Conservation (phyloP, 768 basidiomycete genomes). For the Leucosporidium scottii region DNA sequence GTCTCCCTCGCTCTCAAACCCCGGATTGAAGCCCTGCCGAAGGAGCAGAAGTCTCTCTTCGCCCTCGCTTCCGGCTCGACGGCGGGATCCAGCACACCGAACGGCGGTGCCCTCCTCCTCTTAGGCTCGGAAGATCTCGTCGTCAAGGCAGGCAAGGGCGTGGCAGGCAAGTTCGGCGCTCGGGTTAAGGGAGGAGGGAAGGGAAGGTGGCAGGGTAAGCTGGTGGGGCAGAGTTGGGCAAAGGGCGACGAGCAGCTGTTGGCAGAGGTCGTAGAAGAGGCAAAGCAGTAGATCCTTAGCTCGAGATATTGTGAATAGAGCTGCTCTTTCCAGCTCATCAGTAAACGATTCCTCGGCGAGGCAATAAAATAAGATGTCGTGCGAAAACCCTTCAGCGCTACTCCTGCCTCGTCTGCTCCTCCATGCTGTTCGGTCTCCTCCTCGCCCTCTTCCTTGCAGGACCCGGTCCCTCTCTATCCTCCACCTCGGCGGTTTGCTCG, state of each 20-base stretch:
- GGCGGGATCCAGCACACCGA: constrained; percentile 46
- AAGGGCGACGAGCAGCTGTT: constrained; percentile 35
- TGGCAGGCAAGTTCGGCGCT: constrained; percentile 38
- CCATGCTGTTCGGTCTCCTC: no score
- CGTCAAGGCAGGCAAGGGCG: constrained; percentile 45
- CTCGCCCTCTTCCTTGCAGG: no score
- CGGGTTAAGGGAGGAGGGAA: constrained; percentile 71
- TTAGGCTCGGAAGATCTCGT: constrained; percentile 56
- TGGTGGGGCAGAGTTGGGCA: constrained; percentile 54
- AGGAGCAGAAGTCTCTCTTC: constrained; percentile 14
- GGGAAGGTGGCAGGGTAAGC: constrained; percentile 68
- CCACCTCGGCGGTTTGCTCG: no score
- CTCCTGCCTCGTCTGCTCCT: no score
- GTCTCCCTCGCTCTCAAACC: constrained; percentile 25
- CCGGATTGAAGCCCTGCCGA: neutral
- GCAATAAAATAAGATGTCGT: no score
- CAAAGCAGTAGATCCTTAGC: neutral
- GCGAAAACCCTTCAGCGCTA: no score
- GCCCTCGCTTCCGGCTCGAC: constrained; percentile 23
- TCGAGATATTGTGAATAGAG: no score
- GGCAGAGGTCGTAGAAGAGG: neutral
- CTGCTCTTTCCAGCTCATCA: no score
- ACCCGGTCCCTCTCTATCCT: no score
- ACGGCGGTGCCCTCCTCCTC: constrained; percentile 51
- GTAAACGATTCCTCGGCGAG: no score